phyloP scores from a whole-genome alignment of 1,139 yeast genomes.

The Taphrina wiesneri region DNA sequence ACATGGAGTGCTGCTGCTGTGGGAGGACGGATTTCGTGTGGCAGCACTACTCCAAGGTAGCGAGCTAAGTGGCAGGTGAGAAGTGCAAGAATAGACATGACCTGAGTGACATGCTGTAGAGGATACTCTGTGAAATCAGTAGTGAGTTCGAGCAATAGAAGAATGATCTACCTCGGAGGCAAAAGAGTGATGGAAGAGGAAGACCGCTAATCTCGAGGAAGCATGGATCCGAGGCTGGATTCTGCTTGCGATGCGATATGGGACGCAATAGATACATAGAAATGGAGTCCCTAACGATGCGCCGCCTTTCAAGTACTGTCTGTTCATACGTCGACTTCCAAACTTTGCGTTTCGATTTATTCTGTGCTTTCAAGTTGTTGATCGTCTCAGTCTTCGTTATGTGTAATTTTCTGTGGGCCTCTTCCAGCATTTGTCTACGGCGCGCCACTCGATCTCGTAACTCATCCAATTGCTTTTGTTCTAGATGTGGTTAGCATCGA shows the following conservation, averaged over 20 bases:
- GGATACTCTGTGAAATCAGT: background rate
- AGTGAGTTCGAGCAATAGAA: background rate
- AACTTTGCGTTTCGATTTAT: slow-evolving; percentile 4
- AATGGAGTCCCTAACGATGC: background rate
- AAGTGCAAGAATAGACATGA: background rate
- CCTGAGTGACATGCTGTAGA: background rate
- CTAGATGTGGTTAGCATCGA: slow-evolving; percentile 1
- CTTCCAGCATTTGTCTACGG: slow-evolving; percentile 15
- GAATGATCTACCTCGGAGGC: slow-evolving; percentile 7
- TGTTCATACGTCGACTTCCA: slow-evolving; percentile 11
- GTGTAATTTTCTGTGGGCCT: background rate
- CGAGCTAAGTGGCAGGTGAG: background rate
- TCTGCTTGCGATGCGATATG: background rate
- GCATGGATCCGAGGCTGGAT: background rate
- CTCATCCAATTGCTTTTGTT: slow-evolving; percentile 15
- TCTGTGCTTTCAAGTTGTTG: background rate
- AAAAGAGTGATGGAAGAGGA: slow-evolving; percentile 10
- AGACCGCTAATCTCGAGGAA: slow-evolving; percentile 14
- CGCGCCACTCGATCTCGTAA: slow-evolving; percentile 23
- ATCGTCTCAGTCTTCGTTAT: background rate
- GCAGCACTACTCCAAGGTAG: slow-evolving; percentile 23
- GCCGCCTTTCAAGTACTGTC: background rate
- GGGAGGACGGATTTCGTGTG: background rate
- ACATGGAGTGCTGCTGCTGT: background rate
- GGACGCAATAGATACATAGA: slow-evolving; percentile 2